Percentiles rank a stretch among this genome's conserved stretches.
Conservation (phyloP, 768 basidiomycete species). For the Auricularia cornea region DNA sequence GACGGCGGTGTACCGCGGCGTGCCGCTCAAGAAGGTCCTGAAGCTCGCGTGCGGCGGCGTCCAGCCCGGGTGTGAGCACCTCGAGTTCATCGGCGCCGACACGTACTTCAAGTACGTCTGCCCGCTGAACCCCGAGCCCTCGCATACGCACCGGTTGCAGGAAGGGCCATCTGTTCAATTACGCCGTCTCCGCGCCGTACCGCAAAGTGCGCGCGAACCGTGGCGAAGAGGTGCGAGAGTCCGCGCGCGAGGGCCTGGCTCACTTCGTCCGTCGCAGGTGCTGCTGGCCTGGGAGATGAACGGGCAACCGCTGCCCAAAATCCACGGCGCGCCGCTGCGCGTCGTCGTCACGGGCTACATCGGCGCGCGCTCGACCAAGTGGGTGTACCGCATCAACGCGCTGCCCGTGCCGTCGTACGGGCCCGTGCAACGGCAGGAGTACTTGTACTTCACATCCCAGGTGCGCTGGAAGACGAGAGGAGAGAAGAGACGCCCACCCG, state of each 20-base stretch:
- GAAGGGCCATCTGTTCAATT: constrained; percentile 32
- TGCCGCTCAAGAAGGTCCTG: constrained; percentile 44
- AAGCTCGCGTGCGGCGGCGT: constrained; percentile 46
- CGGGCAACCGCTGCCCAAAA: constrained; percentile 39
- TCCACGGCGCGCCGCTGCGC: constrained; percentile 43
- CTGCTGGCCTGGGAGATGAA: constrained; percentile 50
- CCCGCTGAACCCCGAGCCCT: background rate
- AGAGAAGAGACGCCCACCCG: too few relatives aligned
- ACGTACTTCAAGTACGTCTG: constrained; percentile 43
- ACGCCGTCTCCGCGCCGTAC: constrained; percentile 17
- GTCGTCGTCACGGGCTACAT: constrained; percentile 46
- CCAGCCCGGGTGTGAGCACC: constrained; percentile 37
- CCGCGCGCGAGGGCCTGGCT: too few relatives aligned
- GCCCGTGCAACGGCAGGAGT: constrained; percentile 46
- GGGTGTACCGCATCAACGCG: constrained; percentile 46
- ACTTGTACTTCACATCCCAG: constrained; percentile 44
- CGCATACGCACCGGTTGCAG: constrained; percentile 15
- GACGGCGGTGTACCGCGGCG: constrained; percentile 44
- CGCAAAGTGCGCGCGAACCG: constrained; percentile 38
- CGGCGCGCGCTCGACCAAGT: constrained; percentile 46
- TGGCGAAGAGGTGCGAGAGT: background rate
- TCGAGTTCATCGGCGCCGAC: constrained; percentile 51
- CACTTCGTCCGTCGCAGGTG: constrained; percentile 23
- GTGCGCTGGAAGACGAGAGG: too few relatives aligned
- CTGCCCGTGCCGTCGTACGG: constrained; percentile 23